Evolutionary conservation across 768 basidiomycete genomes (phyloP).

Genomic region (Lanmaoa rubissima): DNA sequence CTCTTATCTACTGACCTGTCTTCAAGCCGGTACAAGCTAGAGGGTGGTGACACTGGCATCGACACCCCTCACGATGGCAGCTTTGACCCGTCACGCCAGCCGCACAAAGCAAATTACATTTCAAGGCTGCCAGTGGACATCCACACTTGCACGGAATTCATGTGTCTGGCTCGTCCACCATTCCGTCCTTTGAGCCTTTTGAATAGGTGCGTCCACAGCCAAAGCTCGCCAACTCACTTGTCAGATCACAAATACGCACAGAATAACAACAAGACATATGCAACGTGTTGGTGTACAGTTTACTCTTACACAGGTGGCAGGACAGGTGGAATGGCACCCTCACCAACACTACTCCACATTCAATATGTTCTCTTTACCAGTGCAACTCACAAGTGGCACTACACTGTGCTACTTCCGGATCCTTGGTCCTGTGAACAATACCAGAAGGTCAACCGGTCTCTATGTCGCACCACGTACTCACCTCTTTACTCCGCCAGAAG

Average conservation of each 20-base stretch:
- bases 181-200: not conserved
- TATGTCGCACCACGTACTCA: not conserved
- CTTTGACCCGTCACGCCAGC: not conserved
- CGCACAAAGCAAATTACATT: not conserved
- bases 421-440: slow-evolving; percentile 4
- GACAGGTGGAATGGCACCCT: slow-evolving; percentile 1
- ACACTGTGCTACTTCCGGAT: not conserved
- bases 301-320: slow-evolving; percentile 6
- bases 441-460: not conserved
- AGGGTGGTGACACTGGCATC: not conserved
- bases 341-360: not conserved
- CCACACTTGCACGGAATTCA: not conserved
- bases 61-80: not conserved
- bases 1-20: not conserved
- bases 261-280: not conserved
- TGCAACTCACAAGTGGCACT: not conserved
- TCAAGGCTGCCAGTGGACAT: not conserved
- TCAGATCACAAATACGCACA: not conserved
- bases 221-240: not conserved
- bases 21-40: not conserved
- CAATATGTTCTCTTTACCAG: not conserved
- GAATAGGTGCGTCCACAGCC: not conserved
- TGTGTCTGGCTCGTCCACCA: not conserved
- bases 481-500: slow-evolving; percentile 4
- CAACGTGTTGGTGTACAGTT: slow-evolving; percentile 2